Evolutionary conservation across 192 early-diverging fungal genomes (phyloP), one percentile per base, ranked within the genome.

Genomic region (Dissophora ornata): DNA sequence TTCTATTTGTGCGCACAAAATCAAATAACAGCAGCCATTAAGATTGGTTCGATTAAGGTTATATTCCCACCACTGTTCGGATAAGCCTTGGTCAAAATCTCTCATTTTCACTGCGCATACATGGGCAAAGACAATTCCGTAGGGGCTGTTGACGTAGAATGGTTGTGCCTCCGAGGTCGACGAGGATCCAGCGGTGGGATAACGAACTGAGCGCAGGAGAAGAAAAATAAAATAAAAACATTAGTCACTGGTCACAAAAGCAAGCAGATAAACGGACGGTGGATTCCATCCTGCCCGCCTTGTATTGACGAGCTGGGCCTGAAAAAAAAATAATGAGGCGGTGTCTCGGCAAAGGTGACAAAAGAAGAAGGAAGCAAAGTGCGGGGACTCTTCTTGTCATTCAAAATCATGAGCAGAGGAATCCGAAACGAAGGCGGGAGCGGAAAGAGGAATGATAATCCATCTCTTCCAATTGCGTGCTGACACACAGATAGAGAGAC

Each of bases 81-180:
- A n/a, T n/a, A n/a, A n/a, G n/a, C n/a, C n/a, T n/a, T n/a, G n/a
- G n/a, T n/a, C n/a, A n/a, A n/a, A n/a, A n/a, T n/a, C n/a, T n/a
- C n/a, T n/a, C n/a, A n/a, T n/a, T n/a, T n/a, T n/a, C 18, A 18
- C 36, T 40, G 18, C 5, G 73, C 86, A 68, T 90, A 95, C 93
- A 71, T 99, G 98, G 28, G 93, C 97, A 69, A 98, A 87, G 21
- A 91, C 94, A 44, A 99, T 90, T 33, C 98, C 98, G 71, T 99
- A 99, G 16, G 98, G 98, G 71, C 91, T 93, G 90, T 99, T 99
- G 73, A 99, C 98, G 78, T 98, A 99, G 79, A 99, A 98, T 45
- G 98, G 97, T 83, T 99, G 98, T 25, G 98, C 96, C 81, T 99
- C 98, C 13, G 96, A 94, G 41, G 83, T 90, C 13, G 97, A 96